Conservation (phyloP, 2,329 filamentous ascomycete species). For the Pseudopyricularia javanii region DNA sequence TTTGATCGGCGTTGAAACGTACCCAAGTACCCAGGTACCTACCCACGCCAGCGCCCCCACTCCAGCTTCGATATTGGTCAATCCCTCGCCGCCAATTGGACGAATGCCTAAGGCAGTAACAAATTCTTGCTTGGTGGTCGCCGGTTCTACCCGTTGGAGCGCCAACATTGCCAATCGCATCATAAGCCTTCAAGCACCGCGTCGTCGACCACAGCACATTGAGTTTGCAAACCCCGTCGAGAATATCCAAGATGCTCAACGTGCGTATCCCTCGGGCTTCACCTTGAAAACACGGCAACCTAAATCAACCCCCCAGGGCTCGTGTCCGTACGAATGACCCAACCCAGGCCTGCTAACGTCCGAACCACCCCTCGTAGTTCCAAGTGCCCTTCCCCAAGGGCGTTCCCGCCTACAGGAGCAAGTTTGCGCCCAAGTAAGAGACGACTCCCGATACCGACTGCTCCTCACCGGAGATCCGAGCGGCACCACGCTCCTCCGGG, state of each 20-base stretch:
- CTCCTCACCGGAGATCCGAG: no score
- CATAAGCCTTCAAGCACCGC: background rate
- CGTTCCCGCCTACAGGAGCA: background rate
- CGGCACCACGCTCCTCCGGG: no score
- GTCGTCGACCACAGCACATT: background rate
- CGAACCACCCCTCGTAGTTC: background rate
- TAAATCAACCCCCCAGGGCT: background rate
- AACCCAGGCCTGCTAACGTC: background rate
- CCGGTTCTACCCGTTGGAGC: constrained; percentile 1
- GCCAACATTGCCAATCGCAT: background rate
- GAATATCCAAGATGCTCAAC: background rate
- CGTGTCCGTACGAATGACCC: background rate
- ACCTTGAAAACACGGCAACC: no score
- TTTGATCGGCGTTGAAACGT: no score
- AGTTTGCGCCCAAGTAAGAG: background rate
- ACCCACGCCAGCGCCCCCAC: background rate
- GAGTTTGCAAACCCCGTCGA: background rate
- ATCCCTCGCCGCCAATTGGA: background rate
- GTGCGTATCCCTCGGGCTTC: background rate
- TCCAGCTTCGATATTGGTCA: background rate
- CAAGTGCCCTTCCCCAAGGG: background rate
- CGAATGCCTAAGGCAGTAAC: background rate
- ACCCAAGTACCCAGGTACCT: no score
- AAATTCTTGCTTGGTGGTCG: background rate
- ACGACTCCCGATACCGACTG: background rate